These are phyloP conservation scores for Ambrosia artemisiifolia DNA, from an alignment of 129 eudicot genomes.

Conservation along the genomic window DNA sequence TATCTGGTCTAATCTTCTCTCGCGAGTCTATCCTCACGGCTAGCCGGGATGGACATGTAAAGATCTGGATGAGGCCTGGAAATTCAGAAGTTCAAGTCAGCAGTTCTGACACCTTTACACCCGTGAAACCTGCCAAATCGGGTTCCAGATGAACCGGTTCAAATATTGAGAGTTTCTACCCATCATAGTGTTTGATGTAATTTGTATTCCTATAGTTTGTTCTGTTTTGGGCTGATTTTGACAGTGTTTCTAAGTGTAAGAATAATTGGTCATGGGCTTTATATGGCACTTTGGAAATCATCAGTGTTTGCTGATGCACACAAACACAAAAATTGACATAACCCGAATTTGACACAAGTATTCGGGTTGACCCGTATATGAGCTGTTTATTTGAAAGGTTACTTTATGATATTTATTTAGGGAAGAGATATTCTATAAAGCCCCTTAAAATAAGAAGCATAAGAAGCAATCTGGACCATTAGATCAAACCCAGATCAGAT, in stretches of 20 bases:
- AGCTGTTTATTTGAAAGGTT: too few relatives aligned
- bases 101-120: constrained; percentile 30
- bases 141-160: constrained; percentile 15
- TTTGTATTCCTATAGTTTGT: not conserved
- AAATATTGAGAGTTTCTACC: not conserved
- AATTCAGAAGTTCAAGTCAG: constrained; percentile 35
- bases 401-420: too few relatives aligned
- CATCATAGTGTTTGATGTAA: constrained; percentile 9
- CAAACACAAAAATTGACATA: too few relatives aligned
- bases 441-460: too few relatives aligned
- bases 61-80: constrained; percentile 76
- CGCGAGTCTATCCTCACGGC: constrained; percentile 60
- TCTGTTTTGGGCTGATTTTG: constrained; percentile 15
- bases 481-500: too few relatives aligned
- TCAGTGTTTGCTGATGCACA: not conserved
- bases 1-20: constrained; percentile 66
- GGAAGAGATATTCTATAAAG: too few relatives aligned
- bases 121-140: constrained; percentile 21
- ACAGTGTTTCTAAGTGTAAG: constrained; percentile 12
- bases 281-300: not conserved
- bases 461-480: too few relatives aligned
- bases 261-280: constrained; percentile 21
- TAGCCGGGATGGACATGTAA: constrained; percentile 75
- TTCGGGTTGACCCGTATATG: too few relatives aligned
- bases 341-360: too few relatives aligned